A percentile compares a stretch with the other conserved stretches of the same genome.
phyloP scores from a whole-genome alignment of 1,284 basidiomycete species.

The Phellopilus nigrolimitatus region DNA sequence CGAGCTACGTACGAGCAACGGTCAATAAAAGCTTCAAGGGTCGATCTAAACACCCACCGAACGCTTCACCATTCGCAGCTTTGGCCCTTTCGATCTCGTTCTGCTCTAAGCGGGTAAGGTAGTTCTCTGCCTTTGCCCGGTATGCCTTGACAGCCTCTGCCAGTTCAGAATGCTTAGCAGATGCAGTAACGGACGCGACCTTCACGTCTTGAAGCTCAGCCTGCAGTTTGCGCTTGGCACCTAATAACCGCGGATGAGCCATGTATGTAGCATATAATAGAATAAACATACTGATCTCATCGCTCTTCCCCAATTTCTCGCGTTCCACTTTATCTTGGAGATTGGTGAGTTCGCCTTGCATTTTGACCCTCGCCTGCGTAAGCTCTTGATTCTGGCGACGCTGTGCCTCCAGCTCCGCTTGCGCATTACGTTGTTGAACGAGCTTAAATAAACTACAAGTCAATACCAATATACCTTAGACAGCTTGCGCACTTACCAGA shows the following conservation, averaged over 20 bases:
- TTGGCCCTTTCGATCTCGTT: conserved; percentile 67
- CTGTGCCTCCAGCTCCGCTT: conserved; percentile 60
- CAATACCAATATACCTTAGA: neutral
- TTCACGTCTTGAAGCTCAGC: conserved; percentile 63
- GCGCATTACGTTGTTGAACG: conserved; percentile 61
- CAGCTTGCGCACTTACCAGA: conserved; percentile 40
- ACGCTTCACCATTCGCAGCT: conserved; percentile 57
- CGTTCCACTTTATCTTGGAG: conserved; percentile 54
- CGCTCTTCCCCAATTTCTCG: conserved; percentile 49
- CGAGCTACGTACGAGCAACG: conserved; percentile 39
- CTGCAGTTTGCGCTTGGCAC: conserved; percentile 56
- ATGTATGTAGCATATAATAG: neutral
- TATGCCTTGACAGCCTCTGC: conserved; percentile 61
- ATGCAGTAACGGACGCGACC: conserved; percentile 52
- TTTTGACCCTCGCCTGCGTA: conserved; percentile 48
- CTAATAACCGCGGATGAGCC: conserved; percentile 31
- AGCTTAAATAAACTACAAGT: conserved; percentile 35
- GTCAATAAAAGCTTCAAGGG: conserved; percentile 18
- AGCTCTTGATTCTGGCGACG: conserved; percentile 59
- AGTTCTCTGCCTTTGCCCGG: conserved; percentile 58
- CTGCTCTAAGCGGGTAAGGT: conserved; percentile 61
- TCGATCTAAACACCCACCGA: conserved; percentile 38
- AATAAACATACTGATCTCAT: conserved; percentile 46
- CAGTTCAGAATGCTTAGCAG: conserved; percentile 61
- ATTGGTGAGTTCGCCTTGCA: conserved; percentile 53